Conservation (phyloP, 768 basidiomycete species). For the Mycena kentingensis region DNA sequence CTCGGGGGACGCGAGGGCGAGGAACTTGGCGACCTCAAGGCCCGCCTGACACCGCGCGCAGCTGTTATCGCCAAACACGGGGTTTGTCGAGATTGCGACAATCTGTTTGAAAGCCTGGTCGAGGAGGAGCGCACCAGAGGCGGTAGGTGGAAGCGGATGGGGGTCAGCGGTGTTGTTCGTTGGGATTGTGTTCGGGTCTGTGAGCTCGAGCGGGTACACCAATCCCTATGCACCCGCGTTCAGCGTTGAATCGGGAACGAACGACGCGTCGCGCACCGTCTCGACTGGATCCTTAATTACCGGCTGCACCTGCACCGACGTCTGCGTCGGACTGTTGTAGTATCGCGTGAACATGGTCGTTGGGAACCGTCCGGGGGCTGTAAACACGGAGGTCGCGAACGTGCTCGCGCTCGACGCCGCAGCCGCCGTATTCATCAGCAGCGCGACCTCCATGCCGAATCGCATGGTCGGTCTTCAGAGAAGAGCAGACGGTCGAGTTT, state of each 20-base stretch:
- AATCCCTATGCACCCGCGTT: background rate
- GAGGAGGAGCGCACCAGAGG: constrained; percentile 47
- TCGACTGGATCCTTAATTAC: constrained; percentile 69
- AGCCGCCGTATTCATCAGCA: too few relatives aligned
- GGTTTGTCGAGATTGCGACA: constrained; percentile 53
- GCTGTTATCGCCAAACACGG: constrained; percentile 51
- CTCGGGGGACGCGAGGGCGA: constrained; percentile 63
- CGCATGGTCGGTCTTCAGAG: too few relatives aligned
- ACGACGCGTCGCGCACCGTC: constrained; percentile 42
- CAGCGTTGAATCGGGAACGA: background rate
- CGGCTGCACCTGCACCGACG: constrained; percentile 74
- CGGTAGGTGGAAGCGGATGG: constrained; percentile 63
- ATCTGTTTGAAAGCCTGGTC: constrained; percentile 58
- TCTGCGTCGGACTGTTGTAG: constrained; percentile 74
- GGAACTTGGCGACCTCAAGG: constrained; percentile 65
- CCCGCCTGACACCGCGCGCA: constrained; percentile 64
- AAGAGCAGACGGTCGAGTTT: too few relatives aligned
- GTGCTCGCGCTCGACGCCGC: background rate
- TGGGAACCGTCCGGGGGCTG: constrained; percentile 65
- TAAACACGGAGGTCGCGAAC: constrained; percentile 45
- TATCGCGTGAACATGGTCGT: constrained; percentile 65
- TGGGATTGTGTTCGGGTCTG: constrained; percentile 61
- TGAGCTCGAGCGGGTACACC: constrained; percentile 1
- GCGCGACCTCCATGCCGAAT: too few relatives aligned
- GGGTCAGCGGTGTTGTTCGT: constrained; percentile 61